Evolutionary conservation across 768 basidiomycete genomes (phyloP).

Genomic region (Cystobasidiopsis lactophilus): DNA sequence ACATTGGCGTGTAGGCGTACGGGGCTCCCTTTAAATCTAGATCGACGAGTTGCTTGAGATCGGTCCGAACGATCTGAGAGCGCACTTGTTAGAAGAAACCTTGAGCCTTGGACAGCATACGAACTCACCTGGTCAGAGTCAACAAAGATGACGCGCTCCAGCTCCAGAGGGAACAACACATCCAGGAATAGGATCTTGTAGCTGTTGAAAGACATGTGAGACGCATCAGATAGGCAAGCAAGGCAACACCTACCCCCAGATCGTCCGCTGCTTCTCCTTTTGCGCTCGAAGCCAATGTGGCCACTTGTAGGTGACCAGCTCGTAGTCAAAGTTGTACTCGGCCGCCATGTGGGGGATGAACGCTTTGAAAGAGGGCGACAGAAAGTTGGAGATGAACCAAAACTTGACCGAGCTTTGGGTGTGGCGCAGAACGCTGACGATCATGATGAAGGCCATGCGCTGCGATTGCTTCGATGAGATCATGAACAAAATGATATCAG

Average conservation of each 20-base stretch:
- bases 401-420: conserved; percentile 92
- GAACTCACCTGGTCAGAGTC: conserved; percentile 56
- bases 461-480: conserved; percentile 22
- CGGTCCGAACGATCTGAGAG: conserved; percentile 65
- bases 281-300: conserved; percentile 93
- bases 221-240: not conserved
- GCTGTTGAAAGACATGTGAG: conserved; percentile 11
- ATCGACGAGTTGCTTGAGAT: conserved; percentile 82
- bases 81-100: too few relatives aligned
- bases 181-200: conserved; percentile 99
- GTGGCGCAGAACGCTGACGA: conserved; percentile 79
- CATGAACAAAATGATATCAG: accelerated
- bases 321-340: conserved; percentile 84
- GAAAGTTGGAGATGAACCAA: conserved; percentile 99
- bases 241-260: conserved; percentile 45
- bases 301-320: conserved; percentile 97
- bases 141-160: conserved; percentile 97
- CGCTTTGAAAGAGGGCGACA: conserved; percentile 74
- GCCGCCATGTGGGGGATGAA: conserved; percentile 81
- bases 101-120: not conserved
- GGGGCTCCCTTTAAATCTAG: conserved; percentile 78
- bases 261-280: conserved; percentile 91
- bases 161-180: conserved; percentile 93
- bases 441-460: conserved; percentile 97
- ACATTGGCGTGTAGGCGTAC: conserved; percentile 87